A percentile compares a stretch with the other conserved stretches of the same genome.
These are phyloP conservation scores for Arbutus unedo DNA, from an alignment of 148 eudicot genomes.

Conservation along the genomic window DNA sequence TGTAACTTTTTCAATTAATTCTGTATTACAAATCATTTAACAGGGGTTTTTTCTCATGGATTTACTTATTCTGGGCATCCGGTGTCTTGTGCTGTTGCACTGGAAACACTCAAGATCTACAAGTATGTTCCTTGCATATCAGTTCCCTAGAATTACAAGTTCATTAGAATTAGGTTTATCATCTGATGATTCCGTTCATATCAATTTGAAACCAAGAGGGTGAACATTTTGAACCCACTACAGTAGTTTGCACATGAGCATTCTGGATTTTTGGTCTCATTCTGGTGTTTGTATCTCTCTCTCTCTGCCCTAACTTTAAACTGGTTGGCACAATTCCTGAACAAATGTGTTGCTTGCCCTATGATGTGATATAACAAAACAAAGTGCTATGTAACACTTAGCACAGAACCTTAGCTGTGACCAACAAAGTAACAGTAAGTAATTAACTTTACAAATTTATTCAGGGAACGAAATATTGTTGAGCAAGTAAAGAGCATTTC, in stretches of 20 bases:
- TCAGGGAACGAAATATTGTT: constrained; percentile 83
- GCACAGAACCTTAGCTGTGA: neutral
- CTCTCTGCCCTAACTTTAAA: neutral
- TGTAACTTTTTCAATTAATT: neutral
- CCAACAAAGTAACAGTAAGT: neutral
- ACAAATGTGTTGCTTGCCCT: neutral
- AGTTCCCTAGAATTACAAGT: neutral
- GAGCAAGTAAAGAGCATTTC: constrained; percentile 61
- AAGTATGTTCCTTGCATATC: constrained; percentile 53
- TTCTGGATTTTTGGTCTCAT: neutral
- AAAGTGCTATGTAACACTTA: neutral
- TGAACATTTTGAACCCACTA: neutral
- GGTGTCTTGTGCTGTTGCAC: constrained; percentile 92
- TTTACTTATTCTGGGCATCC: constrained; percentile 98
- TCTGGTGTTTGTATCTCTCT: neutral
- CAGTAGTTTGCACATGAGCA: neutral
- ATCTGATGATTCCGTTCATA: no score
- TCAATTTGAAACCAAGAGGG: neutral
- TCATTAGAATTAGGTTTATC: neutral
- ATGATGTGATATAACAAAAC: neutral
- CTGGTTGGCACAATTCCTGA: neutral
- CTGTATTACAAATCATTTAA: neutral
- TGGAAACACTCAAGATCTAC: constrained; percentile 84
- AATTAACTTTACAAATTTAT: neutral
- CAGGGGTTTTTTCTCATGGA: constrained; percentile 89